phyloP scores from a whole-genome alignment of 2,329 filamentous ascomycete genomes.

The Colletotrichum nymphaeae region DNA sequence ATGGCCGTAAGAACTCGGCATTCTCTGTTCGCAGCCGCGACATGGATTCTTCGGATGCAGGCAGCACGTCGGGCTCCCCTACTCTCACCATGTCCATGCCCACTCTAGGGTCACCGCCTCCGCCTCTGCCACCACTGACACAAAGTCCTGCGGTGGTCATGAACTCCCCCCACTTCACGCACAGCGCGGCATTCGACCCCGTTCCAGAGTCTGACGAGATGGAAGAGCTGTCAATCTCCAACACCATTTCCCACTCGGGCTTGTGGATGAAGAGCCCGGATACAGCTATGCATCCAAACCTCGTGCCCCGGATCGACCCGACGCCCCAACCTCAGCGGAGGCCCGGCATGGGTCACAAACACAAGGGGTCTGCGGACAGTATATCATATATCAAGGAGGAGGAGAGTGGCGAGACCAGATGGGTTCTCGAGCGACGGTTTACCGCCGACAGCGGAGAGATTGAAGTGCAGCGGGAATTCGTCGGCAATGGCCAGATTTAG shows the following conservation, averaged over 20 bases:
- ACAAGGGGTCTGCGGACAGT: slow-evolving; percentile 72
- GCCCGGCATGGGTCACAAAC: slow-evolving; percentile 57
- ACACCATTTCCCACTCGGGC: slow-evolving; percentile 40
- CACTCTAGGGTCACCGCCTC: slow-evolving; percentile 42
- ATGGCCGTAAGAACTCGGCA: slow-evolving; percentile 61
- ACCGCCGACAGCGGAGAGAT: slow-evolving; percentile 74
- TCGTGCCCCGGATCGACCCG: slow-evolving; percentile 35
- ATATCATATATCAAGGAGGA: slow-evolving; percentile 77
- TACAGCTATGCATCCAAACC: slow-evolving; percentile 27
- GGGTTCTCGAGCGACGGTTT: slow-evolving; percentile 77
- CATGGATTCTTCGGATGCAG: slow-evolving; percentile 60
- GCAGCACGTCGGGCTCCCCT: slow-evolving; percentile 61
- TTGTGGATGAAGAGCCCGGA: slow-evolving; percentile 41
- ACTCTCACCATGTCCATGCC: slow-evolving; percentile 58
- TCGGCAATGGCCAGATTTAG: slow-evolving; percentile 66
- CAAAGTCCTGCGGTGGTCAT: slow-evolving; percentile 32
- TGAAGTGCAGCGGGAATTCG: slow-evolving; percentile 72
- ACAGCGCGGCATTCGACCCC: slow-evolving; percentile 48
- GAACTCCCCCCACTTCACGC: slow-evolving; percentile 40
- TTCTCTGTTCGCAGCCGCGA: slow-evolving; percentile 62
- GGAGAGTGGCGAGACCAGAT: slow-evolving; percentile 67
- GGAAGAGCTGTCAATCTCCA: slow-evolving; percentile 33
- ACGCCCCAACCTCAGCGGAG: slow-evolving; percentile 37
- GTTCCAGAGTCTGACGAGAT: slow-evolving; percentile 54
- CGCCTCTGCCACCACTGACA: slow-evolving; percentile 32